Base-by-base conservation (phyloP, 2,329 filamentous ascomycete genomes). In the Chaetomiaceae sp. region DNA sequence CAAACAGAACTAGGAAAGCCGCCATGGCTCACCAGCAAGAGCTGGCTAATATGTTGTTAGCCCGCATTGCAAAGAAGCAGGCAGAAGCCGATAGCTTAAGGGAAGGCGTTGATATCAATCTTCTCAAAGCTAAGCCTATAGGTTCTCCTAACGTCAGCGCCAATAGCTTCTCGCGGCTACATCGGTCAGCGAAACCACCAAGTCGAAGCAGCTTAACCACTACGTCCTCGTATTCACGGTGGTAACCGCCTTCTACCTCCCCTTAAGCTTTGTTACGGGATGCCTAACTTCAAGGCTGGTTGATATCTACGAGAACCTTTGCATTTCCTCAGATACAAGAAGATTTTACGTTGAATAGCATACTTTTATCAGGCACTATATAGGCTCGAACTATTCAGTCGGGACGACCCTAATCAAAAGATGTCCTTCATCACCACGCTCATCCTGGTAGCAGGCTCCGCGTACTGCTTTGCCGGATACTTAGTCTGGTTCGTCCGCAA, bases 151-250 rank as follows among this genome's bases (percentile, higher is more conserved):
- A 46, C 27, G 14, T 7, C 10, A 25, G 2, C 9, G 8, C 41
- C 27, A 20, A 16, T 9, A 56, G 50, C 16, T 54, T 16, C 53
- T 57, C 48, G 54, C 46, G 13, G 38, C 51, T 18, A 57, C 55
- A 1, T 16, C 51, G 11, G 51, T 57, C 23, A 54, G 47, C 21
- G 55, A 57, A 38, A 42, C 55, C 0, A 50, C 20, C 18, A 57
- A 55, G 18, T 49, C 55, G 2, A 53, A 37, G 13, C 38, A 54
- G 16, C 30, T 55, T 13, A 57, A 57, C 45, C 48, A 53, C 29
- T 55, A 49, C 30, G 55, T 57, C 14, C 14, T 57, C 6, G 45
- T 57, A 14, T 57, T 57, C 25, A 57, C 51, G 9, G 45, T 57
- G 11, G 45, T 55, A 8, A 57, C 55, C 33, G 44, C 55, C 29